Base-by-base conservation (phyloP, 1,284 basidiomycete species). In the Athelia psychrophila region DNA sequence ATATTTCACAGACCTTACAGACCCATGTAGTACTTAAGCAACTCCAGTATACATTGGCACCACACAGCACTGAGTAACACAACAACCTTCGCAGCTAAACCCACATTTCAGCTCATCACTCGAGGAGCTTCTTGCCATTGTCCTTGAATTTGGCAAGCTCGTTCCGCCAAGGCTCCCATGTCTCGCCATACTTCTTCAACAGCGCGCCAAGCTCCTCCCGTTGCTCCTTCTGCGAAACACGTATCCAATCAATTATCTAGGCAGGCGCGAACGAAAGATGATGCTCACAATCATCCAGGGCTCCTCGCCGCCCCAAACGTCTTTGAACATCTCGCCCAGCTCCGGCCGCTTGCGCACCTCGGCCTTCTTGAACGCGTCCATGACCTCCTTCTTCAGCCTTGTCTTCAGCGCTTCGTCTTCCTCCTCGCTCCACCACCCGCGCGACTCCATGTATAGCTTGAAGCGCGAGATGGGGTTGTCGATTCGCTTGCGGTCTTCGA, bases 381-480 rank as follows among this genome's bases (percentile, higher is more conserved):
- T 77, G 33, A 96, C 89, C 46, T 86, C 82, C 32, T 78, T 76
- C 69, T 86, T 91, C 52, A 91, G 76, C 38, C 77, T 72, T n/a
- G 77, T 74, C 61, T 88, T 87, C 52, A 91, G 73, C 38, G 79
- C 80, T 47, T 85, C 83, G 64, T 97, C 95, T 42, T 89, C 83
- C 35, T 78, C 72, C 42, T 80, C 80, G 52, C 81, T 78, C 95
- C 95, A 97, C 92, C 94, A 95, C n/a, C 86, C 84, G 53, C 76
- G 79, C 10, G 82, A 79, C 62, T 93, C 89, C 69, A 97, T 79
- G 71, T 86, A 97, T 18, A 86, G 68, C 36, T 92, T 81, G 78
- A 95, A 91, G 33, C 95, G 86, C 45, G 82, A 79, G 52, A 95
- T 83, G 1, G 95, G 95, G 65, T 95, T 95, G 60, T 96, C 93